Conservation (phyloP, 2,329 filamentous ascomycete genomes). For the Endocalyx cinctus region DNA sequence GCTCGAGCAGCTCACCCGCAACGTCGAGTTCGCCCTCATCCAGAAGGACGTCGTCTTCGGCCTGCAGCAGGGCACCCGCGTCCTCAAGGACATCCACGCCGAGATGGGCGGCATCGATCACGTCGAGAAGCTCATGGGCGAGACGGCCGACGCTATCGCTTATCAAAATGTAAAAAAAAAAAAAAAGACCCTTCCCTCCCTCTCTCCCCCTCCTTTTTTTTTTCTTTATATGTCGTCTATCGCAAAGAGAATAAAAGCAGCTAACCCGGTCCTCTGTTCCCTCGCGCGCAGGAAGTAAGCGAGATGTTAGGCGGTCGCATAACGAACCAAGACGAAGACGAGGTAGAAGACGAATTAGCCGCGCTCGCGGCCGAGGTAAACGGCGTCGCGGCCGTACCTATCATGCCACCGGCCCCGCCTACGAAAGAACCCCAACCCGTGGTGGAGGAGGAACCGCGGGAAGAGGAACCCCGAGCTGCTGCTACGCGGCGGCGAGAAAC, state of each 20-base stretch:
- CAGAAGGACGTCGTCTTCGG: slow-evolving; percentile 96
- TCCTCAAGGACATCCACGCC: slow-evolving; percentile 83
- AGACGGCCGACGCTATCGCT: slow-evolving; percentile 82
- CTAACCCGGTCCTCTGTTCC: not conserved
- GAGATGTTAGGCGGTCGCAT: slow-evolving; percentile 85
- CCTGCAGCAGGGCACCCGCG: slow-evolving; percentile 83
- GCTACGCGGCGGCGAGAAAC: slow-evolving; percentile 11
- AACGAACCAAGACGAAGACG: slow-evolving; percentile 92
- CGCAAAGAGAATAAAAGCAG: not conserved
- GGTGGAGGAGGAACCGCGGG: slow-evolving; percentile 7
- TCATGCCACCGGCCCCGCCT: slow-evolving; percentile 24
- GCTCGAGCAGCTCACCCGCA: slow-evolving; percentile 80
- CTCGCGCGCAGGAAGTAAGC: slow-evolving; percentile 68
- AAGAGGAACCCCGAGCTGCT: slow-evolving; percentile 9
- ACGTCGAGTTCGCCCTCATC: slow-evolving; percentile 92
- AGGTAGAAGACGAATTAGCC: slow-evolving; percentile 92
- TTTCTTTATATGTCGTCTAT: too few relatives aligned
- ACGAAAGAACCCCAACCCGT: slow-evolving; percentile 28
- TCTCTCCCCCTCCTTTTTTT: not conserved
- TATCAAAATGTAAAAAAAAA: slow-evolving; percentile 70
- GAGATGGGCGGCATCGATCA: slow-evolving; percentile 95
- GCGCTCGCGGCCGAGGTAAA: slow-evolving; percentile 64
- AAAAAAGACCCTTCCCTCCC: not conserved
- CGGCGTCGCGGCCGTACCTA: slow-evolving; percentile 22
- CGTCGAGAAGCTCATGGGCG: slow-evolving; percentile 92